Conservation (phyloP, 2,329 filamentous ascomycete genomes). For the Nigrograna mackinnonii region DNA sequence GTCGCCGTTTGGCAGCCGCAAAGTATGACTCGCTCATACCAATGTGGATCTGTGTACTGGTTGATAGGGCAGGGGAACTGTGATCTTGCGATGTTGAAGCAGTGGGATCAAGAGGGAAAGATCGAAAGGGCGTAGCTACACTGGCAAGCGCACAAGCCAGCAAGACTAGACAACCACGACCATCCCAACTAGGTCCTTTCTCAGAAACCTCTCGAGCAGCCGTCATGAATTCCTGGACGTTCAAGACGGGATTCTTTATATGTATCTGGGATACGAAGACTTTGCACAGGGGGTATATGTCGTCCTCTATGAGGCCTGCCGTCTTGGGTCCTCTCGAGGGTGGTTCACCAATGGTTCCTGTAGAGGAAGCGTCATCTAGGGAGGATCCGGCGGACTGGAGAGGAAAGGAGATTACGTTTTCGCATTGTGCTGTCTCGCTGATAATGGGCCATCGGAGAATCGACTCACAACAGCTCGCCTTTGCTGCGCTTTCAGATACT, state of each 20-base stretch:
- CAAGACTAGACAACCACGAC: not conserved
- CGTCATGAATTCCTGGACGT: not conserved
- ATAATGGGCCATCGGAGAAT: not conserved
- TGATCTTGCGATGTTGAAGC: not conserved
- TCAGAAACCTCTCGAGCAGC: not conserved
- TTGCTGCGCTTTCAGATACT: too few species aligned
- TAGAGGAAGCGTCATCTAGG: too few species aligned
- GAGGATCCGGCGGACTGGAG: not conserved
- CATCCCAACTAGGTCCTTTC: not conserved
- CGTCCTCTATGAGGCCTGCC: not conserved
- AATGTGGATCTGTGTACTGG: not conserved
- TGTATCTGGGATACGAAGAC: not conserved
- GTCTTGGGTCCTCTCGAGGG: not conserved
- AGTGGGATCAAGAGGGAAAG: too few species aligned
- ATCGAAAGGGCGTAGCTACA: not conserved
- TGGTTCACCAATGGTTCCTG: too few species aligned
- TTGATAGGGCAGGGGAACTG: not conserved
- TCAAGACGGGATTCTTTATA: constrained; percentile 1
- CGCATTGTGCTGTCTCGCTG: not conserved
- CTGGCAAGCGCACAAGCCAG: not conserved
- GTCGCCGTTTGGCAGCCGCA: not conserved
- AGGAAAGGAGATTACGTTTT: not conserved
- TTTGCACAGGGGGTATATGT: not conserved
- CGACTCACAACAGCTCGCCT: too few species aligned
- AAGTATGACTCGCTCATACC: not conserved